phyloP scores from a whole-genome alignment of 2,329 filamentous ascomycete genomes.

The Clonostachys rosea region DNA sequence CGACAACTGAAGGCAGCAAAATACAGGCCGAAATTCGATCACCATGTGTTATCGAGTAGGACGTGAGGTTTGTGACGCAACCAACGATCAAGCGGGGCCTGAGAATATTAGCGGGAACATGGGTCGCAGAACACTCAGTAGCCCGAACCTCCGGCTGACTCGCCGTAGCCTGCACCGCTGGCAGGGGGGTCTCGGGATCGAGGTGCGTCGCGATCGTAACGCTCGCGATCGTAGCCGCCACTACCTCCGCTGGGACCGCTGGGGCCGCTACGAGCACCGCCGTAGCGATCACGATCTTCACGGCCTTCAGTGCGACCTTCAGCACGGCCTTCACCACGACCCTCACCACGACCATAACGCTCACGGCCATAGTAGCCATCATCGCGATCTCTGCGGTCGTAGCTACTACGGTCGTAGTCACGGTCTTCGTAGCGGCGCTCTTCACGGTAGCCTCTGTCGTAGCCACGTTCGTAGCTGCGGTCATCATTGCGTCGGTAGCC shows the following conservation, averaged over 20 bases:
- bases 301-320: conserved; percentile 34
- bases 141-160: conserved; percentile 33
- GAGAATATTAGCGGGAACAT: conserved; percentile 17
- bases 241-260: conserved; percentile 4
- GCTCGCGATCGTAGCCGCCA: conserved; percentile 41
- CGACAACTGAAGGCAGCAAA: conserved; percentile 12
- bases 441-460: conserved; percentile 46
- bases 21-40: conserved; percentile 9
- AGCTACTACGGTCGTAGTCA: conserved; percentile 44
- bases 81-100: conserved; percentile 9
- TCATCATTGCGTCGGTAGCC: conserved; percentile 43
- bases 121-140: conserved; percentile 6
- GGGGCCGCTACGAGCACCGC: conserved; percentile 18
- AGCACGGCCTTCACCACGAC: conserved; percentile 27
- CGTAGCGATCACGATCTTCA: conserved; percentile 39
- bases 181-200: conserved; percentile 31
- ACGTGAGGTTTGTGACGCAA: too few relatives aligned
- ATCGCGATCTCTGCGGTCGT: conserved; percentile 51
- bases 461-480: conserved; percentile 31
- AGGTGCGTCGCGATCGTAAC: conserved; percentile 39
- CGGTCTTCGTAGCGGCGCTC: conserved; percentile 42
- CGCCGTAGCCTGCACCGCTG: conserved; percentile 29
- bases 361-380: conserved; percentile 47
- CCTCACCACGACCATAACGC: conserved; percentile 25
- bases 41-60: not conserved